Evolutionary conservation across 257 asterid species (phyloP).

Genomic region (Mitragyna speciosa): DNA sequence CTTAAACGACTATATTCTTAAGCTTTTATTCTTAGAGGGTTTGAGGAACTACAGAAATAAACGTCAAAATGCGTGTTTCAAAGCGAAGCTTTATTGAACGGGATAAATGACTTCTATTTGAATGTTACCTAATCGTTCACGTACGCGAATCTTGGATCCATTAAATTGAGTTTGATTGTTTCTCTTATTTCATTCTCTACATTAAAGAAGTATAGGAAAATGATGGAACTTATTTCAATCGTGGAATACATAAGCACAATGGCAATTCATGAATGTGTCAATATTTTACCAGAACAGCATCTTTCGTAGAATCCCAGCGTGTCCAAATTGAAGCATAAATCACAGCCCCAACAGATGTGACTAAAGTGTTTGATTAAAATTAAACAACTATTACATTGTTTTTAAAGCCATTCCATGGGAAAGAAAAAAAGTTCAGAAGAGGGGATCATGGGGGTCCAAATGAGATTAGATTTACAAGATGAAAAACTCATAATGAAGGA

Average conservation of each 20-base stretch:
- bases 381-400: neutral
- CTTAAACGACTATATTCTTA: too few species aligned
- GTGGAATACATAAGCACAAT: neutral
- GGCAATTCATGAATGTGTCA: neutral
- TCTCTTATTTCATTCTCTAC: neutral
- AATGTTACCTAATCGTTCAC: neutral
- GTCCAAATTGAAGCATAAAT: neutral
- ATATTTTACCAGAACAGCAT: neutral
- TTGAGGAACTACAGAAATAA: neutral
- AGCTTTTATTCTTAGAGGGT: too few species aligned
- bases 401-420: neutral
- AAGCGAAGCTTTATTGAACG: too few species aligned
- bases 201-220: neutral
- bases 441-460: conserved; percentile 4
- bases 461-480: neutral
- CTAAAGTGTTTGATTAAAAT: neutral
- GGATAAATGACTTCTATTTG: neutral
- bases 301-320: neutral
- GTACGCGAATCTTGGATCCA: neutral
- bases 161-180: neutral
- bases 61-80: too few species aligned
- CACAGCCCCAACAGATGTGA: neutral
- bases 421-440: neutral
- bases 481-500: conserved; percentile 24
- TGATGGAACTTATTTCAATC: neutral